Conservation (phyloP, 2,329 filamentous ascomycete genomes). For the Mycocentrospora acerina region DNA sequence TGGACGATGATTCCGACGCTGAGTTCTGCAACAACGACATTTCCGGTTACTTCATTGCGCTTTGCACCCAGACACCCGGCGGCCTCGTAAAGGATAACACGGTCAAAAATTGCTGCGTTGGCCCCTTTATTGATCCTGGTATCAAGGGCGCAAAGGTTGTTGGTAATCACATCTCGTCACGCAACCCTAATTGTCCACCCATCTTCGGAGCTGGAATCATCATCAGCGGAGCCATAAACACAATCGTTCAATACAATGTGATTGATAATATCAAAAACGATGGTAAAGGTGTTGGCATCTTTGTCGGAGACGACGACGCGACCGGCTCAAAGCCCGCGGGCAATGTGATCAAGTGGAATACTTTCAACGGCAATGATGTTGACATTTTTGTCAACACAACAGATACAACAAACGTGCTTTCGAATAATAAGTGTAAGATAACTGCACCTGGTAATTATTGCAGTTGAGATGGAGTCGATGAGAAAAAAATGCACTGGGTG, state of each 20-base stretch:
- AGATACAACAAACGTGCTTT: constrained; percentile 1
- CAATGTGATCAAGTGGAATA: constrained; percentile 1
- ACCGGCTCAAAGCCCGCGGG: too few species aligned
- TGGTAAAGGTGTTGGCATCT: constrained; percentile 4
- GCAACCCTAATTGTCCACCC: constrained; percentile 3
- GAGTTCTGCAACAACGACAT: constrained; percentile 10
- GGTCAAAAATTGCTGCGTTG: constrained; percentile 10
- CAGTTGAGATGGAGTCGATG: constrained; percentile 1
- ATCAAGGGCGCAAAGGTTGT: constrained; percentile 9
- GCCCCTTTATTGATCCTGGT: constrained; percentile 12
- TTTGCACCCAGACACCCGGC: constrained; percentile 10
- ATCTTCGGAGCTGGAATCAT: constrained; percentile 7
- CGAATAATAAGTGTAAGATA: neutral
- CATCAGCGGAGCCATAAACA: constrained; percentile 7
- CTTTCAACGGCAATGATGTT: neutral
- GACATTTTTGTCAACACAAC: constrained; percentile 1
- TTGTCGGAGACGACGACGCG: constrained; percentile 5
- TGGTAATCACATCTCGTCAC: constrained; percentile 7
- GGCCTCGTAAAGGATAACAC: constrained; percentile 9
- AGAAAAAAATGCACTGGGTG: too few species aligned
- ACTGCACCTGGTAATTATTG: neutral
- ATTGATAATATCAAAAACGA: constrained; percentile 4
- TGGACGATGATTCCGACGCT: constrained; percentile 14
- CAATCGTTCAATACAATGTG: constrained; percentile 11
- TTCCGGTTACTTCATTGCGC: constrained; percentile 13